Conservation (phyloP, 441 rosid species). For the Eruca vesicaria region DNA sequence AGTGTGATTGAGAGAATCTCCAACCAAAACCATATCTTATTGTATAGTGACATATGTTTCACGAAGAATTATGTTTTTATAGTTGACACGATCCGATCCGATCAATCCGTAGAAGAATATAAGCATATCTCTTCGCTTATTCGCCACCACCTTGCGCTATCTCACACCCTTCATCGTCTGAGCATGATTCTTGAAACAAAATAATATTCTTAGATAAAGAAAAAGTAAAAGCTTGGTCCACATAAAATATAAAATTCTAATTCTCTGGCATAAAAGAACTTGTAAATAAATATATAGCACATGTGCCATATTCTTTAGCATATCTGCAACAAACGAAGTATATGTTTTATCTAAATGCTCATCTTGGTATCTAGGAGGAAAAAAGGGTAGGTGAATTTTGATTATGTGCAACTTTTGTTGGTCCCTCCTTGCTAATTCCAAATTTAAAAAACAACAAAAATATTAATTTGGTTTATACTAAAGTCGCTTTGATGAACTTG, state of each 20-base stretch:
- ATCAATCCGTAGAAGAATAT: slow-evolving; percentile 27
- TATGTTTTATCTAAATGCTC: slow-evolving; percentile 24
- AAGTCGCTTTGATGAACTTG: slow-evolving; percentile 43
- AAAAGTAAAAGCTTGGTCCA: slow-evolving; percentile 29
- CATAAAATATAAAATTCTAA: slow-evolving; percentile 2
- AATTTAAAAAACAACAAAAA: background rate
- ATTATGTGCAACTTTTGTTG: slow-evolving; percentile 22
- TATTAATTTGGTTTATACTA: slow-evolving; percentile 40
- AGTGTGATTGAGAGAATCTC: slow-evolving; percentile 27
- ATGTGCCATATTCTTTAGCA: slow-evolving; percentile 29
- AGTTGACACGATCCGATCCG: slow-evolving; percentile 4
- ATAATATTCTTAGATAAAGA: slow-evolving; percentile 19
- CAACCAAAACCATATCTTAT: slow-evolving; percentile 27
- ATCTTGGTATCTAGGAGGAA: slow-evolving; percentile 28
- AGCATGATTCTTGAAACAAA: slow-evolving; percentile 27
- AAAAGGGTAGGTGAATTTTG: slow-evolving; percentile 16
- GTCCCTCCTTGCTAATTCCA: background rate
- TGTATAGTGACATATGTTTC: slow-evolving; percentile 31
- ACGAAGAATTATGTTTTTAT: background rate
- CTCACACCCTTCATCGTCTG: slow-evolving; percentile 31
- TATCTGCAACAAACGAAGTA: slow-evolving; percentile 29
- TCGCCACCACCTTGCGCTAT: slow-evolving; percentile 27
- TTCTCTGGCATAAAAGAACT: slow-evolving; percentile 7
- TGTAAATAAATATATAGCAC: slow-evolving; percentile 5
- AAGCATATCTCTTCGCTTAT: slow-evolving; percentile 34